Conservation (phyloP, 495 filamentous ascomycete species). For the Tuber melanosporum region DNA sequence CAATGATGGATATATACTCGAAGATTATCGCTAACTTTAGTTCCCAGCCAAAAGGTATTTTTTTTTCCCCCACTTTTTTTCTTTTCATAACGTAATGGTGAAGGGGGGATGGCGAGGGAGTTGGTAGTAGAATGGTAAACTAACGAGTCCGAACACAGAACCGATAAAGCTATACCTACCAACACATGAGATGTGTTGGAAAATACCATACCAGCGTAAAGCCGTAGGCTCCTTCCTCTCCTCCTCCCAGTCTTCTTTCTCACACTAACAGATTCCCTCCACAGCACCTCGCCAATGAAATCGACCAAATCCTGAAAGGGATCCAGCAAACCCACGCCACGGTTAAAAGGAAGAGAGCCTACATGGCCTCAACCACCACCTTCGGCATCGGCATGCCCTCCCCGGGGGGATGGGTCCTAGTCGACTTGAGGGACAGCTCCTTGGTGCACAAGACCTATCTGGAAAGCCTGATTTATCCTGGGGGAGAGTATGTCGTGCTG, state of each 20-base stretch:
- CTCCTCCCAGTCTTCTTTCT: not conserved
- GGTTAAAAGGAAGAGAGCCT: not conserved
- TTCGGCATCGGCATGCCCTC: not conserved
- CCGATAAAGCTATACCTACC: not conserved
- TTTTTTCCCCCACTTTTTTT: not conserved
- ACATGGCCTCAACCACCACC: not conserved
- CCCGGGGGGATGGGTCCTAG: not conserved
- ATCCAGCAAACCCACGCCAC: not conserved
- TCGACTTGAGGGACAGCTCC: not conserved
- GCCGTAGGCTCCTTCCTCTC: not conserved
- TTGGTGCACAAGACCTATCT: not conserved
- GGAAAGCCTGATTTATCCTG: not conserved
- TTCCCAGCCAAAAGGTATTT: not conserved
- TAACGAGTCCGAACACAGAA: not conserved
- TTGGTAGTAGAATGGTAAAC: not conserved
- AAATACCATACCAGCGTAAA: not conserved
- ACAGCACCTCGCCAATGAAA: not conserved
- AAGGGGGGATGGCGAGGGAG: not conserved
- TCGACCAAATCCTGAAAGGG: not conserved
- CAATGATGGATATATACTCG: not conserved
- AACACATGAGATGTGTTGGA: not conserved
- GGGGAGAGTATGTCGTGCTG: not conserved
- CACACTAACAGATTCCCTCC: not conserved
- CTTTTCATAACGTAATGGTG: not conserved
- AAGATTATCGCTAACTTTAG: not conserved